Conservation (phyloP, 345 rosid species). For the Pistacia vera region DNA sequence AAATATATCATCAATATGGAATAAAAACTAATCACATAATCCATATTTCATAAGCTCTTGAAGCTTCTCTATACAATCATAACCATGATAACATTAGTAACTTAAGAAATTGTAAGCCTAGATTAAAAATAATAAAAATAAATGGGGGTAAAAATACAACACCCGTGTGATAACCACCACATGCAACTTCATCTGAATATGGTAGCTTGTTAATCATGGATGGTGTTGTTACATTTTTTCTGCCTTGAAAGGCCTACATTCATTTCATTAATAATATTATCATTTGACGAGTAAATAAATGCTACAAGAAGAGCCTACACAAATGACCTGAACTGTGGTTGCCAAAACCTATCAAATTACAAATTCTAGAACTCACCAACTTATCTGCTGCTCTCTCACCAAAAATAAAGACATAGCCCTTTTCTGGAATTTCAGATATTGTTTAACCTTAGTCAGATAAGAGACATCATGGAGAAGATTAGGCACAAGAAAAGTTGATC, state of each 20-base stretch:
- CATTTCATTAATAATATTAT: constrained; percentile 18
- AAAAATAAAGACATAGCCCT: constrained; percentile 74
- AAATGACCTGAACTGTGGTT: constrained; percentile 9
- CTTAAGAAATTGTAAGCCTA: background rate
- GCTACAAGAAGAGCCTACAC: background rate
- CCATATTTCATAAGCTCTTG: no score
- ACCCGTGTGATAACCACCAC: constrained; percentile 97
- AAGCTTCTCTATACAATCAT: no score
- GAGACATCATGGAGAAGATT: background rate
- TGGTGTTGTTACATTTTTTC: constrained; percentile 53
- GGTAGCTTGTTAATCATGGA: constrained; percentile 59
- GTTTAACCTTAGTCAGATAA: background rate
- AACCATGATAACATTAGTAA: background rate
- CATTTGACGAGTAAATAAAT: constrained; percentile 8
- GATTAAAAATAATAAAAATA: background rate
- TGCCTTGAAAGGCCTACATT: constrained; percentile 58
- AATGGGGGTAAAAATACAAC: constrained; percentile 26
- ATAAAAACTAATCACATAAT: no score
- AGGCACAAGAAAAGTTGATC: constrained; percentile 15
- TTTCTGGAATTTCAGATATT: constrained; percentile 51
- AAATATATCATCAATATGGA: no score
- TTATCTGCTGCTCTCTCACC: constrained; percentile 62
- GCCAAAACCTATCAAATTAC: constrained; percentile 14
- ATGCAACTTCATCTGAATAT: constrained; percentile 71
- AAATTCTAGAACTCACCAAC: constrained; percentile 44